Evolutionary conservation across 2,329 filamentous ascomycete species (phyloP).

Genomic region (Scytalidium sp.): DNA sequence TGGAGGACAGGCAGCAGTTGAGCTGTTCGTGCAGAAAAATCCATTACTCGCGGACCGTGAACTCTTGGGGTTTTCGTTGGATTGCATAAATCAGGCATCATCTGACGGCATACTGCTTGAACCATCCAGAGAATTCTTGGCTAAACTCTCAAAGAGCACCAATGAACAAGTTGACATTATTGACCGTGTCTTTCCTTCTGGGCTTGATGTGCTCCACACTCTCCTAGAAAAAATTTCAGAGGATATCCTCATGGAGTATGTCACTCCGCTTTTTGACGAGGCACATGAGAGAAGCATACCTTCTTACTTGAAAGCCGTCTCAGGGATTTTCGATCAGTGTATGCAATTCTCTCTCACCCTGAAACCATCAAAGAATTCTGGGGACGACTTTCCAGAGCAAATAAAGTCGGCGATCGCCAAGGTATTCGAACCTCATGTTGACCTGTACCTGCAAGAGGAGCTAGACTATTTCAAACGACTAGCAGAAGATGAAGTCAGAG

Average conservation of each 20-base stretch:
- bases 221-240: constrained; percentile 82
- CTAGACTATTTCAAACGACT: constrained; percentile 77
- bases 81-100: constrained; percentile 71
- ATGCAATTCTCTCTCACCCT: constrained; percentile 73
- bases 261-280: constrained; percentile 83
- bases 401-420: constrained; percentile 65
- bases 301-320: constrained; percentile 80
- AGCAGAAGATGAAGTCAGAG: constrained; percentile 72
- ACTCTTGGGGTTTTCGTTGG: constrained; percentile 69
- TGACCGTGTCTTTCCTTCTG: constrained; percentile 73
- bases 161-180: constrained; percentile 83
- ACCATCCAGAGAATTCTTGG: constrained; percentile 80
- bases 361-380: constrained; percentile 61
- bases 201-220: constrained; percentile 68
- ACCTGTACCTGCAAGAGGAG: constrained; percentile 89
- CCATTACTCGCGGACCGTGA: constrained; percentile 75
- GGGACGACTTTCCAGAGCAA: constrained; percentile 58
- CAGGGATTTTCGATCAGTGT: constrained; percentile 84
- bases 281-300: constrained; percentile 72
- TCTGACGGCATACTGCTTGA: constrained; percentile 71
- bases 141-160: constrained; percentile 67
- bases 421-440: constrained; percentile 90
- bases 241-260: constrained; percentile 79
- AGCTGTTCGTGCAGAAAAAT: constrained; percentile 87
- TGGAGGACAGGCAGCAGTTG: constrained; percentile 72